Evolutionary conservation across 352 stramenopile species (phyloP).

Genomic region (Globisporangium cylindrosporum): DNA sequence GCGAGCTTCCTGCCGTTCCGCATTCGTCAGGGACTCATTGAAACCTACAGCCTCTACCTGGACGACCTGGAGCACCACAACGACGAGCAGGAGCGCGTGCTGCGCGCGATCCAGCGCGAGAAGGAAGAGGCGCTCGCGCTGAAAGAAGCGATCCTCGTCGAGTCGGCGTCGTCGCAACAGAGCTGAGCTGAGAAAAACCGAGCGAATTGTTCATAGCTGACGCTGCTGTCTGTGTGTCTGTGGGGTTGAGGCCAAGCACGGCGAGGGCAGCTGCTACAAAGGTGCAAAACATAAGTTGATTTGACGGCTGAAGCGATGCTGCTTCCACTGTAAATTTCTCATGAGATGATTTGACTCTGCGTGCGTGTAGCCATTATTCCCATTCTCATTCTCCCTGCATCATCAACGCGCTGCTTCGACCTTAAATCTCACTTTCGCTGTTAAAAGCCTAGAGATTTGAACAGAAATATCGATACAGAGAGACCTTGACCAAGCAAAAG

Average conservation of each 20-base stretch:
- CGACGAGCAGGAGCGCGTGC: slow-evolving; percentile 77
- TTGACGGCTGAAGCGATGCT: neutral
- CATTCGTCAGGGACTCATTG: slow-evolving; percentile 84
- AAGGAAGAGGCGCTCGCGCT: slow-evolving; percentile 27
- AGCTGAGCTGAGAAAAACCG: slow-evolving; percentile 5
- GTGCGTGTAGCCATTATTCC: neutral
- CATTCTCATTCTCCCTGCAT: neutral
- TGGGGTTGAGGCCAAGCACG: neutral
- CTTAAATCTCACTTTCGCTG: neutral
- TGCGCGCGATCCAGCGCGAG: slow-evolving; percentile 76
- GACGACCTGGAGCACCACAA: slow-evolving; percentile 84
- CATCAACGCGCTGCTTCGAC: neutral
- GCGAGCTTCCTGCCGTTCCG: slow-evolving; percentile 77
- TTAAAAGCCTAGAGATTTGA: neutral
- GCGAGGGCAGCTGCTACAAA: neutral
- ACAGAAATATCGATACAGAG: neutral
- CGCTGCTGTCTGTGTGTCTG: neutral
- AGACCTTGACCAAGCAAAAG: neutral
- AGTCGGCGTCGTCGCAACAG: slow-evolving; percentile 3
- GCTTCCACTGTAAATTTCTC: neutral
- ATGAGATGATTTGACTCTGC: neutral
- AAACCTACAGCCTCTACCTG: slow-evolving; percentile 86
- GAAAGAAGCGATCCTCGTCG: slow-evolving; percentile 15
- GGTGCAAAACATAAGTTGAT: neutral
- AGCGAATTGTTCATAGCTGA: neutral